phyloP scores from a whole-genome alignment of 2,329 filamentous ascomycete species.

The Elsinoe perseae region DNA sequence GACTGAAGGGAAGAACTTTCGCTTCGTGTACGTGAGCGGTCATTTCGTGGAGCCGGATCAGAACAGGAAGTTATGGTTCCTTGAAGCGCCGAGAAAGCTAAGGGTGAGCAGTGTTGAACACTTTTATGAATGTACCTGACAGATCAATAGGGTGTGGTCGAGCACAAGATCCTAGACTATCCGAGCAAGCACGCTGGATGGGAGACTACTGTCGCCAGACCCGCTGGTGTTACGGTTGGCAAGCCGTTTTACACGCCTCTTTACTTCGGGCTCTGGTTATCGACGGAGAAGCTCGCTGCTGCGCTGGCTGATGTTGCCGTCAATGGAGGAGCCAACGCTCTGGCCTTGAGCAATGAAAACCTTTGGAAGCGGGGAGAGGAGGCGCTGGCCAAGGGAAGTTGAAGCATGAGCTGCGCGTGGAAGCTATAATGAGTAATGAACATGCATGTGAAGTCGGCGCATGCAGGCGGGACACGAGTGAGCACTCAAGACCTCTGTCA shows the following conservation, averaged over 20 bases:
- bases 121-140: background rate
- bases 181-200: slow-evolving; percentile 22
- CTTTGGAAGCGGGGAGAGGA: slow-evolving; percentile 18
- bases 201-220: slow-evolving; percentile 24
- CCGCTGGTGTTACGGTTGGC: slow-evolving; percentile 21
- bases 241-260: slow-evolving; percentile 18
- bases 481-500: background rate
- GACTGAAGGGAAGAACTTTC: slow-evolving; percentile 27
- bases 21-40: slow-evolving; percentile 35
- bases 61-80: slow-evolving; percentile 28
- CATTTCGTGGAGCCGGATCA: slow-evolving; percentile 28
- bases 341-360: slow-evolving; percentile 21
- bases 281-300: slow-evolving; percentile 21
- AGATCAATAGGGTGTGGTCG: slow-evolving; percentile 21
- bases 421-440: background rate
- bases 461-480: background rate
- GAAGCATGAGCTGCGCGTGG: background rate
- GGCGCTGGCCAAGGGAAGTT: slow-evolving; percentile 10
- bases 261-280: slow-evolving; percentile 18
- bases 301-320: slow-evolving; percentile 22
- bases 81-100: slow-evolving; percentile 25
- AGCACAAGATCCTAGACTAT: slow-evolving; percentile 24
- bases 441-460: background rate
- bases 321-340: slow-evolving; percentile 17
- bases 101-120: slow-evolving; percentile 21